Evolutionary conservation across 75 land plant species (phyloP).

Genomic region (Ceratopteris richardii): DNA sequence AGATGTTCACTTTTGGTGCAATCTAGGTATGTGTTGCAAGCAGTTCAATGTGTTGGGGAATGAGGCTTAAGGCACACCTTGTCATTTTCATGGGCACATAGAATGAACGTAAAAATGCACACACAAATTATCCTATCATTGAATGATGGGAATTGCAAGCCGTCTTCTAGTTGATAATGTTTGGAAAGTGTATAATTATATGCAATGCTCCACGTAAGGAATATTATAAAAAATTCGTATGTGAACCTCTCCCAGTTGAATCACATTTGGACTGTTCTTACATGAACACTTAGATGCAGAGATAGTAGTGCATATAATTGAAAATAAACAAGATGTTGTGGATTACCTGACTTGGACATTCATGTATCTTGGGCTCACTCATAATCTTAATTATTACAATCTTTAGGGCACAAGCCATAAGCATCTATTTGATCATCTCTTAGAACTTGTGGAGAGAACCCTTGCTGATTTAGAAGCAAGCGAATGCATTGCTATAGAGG

Average conservation of each 20-base stretch:
- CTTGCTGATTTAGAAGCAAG: constrained; percentile 74
- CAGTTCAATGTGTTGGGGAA: constrained; percentile 91
- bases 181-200: constrained; percentile 82
- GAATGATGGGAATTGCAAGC: constrained; percentile 99
- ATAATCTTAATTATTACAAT: constrained; percentile 93
- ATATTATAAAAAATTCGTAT: constrained; percentile 83
- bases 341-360: constrained; percentile 90
- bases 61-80: constrained; percentile 70
- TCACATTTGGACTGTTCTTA: constrained; percentile 81
- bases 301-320: constrained; percentile 64
- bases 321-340: no score
- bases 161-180: constrained; percentile 70
- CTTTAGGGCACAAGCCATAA: no score
- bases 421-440: no score
- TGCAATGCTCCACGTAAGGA: constrained; percentile 96
- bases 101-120: constrained; percentile 87
- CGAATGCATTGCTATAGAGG: constrained; percentile 79
- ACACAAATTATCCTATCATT: constrained; percentile 83
- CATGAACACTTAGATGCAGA: constrained; percentile 94
- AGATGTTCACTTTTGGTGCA: constrained; percentile 63
- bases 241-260: constrained; percentile 92
- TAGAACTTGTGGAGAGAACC: constrained; percentile 78
- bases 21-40: no score
- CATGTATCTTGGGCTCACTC: constrained; percentile 72
- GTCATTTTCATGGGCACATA: constrained; percentile 97